Evolutionary conservation across 2,329 filamentous ascomycete genomes (phyloP).

Genomic region (Metarhizium brunneum): DNA sequence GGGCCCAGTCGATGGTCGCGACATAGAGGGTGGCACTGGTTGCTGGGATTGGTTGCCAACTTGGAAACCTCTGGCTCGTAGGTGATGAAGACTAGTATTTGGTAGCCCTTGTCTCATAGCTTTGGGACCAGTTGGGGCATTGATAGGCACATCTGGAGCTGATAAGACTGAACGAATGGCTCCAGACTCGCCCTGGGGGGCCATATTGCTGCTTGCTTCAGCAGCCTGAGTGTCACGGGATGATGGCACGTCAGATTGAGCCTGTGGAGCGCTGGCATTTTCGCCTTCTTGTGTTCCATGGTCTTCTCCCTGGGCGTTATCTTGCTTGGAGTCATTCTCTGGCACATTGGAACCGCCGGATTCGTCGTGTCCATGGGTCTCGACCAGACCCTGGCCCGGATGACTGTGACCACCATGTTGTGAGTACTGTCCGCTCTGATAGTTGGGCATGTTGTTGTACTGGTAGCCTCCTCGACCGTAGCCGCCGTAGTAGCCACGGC

Average conservation of each 20-base stretch:
- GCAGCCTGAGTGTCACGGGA: constrained; percentile 22
- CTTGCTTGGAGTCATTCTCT: constrained; percentile 13
- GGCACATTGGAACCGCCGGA: background rate
- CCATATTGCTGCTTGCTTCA: constrained; percentile 14
- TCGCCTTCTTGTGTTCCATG: constrained; percentile 8
- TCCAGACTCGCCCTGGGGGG: constrained; percentile 11
- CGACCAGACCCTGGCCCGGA: constrained; percentile 13
- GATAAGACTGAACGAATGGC: constrained; percentile 23
- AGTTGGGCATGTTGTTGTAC: constrained; percentile 24
- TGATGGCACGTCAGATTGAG: constrained; percentile 12
- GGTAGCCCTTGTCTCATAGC: constrained; percentile 86
- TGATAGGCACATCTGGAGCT: constrained; percentile 43
- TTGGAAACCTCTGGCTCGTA: constrained; percentile 44
- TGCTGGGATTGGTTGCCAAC: constrained; percentile 32
- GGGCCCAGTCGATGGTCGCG: constrained; percentile 5
- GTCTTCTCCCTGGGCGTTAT: constrained; percentile 6
- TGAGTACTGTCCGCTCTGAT: constrained; percentile 23
- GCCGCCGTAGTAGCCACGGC: constrained; percentile 50
- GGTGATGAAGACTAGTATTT: constrained; percentile 66
- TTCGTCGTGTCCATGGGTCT: constrained; percentile 2
- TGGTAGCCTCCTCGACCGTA: constrained; percentile 45
- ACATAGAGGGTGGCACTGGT: constrained; percentile 11
- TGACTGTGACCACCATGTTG: constrained; percentile 14
- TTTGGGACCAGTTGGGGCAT: constrained; percentile 84
- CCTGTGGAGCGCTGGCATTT: constrained; percentile 10